These are phyloP conservation scores for Carex myosuroides DNA, from an alignment of 176 grass and related monocot species.

Conservation along the genomic window DNA sequence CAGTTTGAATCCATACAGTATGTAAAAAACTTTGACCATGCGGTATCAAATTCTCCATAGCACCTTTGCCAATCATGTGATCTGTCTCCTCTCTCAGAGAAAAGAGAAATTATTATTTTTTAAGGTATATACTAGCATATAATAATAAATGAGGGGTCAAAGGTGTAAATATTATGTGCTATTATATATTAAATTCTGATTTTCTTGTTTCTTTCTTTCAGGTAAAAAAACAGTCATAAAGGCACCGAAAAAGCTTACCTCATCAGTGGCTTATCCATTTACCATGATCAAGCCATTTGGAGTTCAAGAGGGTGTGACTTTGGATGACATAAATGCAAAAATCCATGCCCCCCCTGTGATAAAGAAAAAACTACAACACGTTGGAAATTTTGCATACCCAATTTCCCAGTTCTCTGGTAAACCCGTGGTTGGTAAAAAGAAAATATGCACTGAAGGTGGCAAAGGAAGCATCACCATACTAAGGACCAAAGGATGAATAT, in stretches of 20 bases:
- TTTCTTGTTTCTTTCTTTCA: conserved; percentile 26
- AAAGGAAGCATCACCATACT: conserved; percentile 96
- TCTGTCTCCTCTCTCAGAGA: conserved; percentile 5
- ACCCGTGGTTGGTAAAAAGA: conserved; percentile 80
- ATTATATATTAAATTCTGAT: conserved; percentile 9
- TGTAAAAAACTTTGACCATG: background rate
- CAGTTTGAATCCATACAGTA: background rate
- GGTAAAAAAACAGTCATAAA: conserved; percentile 48
- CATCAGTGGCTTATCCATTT: conserved; percentile 71
- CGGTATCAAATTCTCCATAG: conserved; percentile 10
- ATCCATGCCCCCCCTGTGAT: conserved; percentile 46
- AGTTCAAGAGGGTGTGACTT: conserved; percentile 63
- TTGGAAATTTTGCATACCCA: conserved; percentile 29
- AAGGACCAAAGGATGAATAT: conserved; percentile 68
- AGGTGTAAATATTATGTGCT: background rate
- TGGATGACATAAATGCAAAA: conserved; percentile 73
- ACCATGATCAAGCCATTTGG: conserved; percentile 79
- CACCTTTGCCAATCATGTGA: background rate
- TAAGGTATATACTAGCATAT: background rate
- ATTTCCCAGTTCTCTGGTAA: conserved; percentile 87
- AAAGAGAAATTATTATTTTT: background rate
- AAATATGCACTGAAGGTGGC: conserved; percentile 75
- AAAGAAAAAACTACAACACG: conserved; percentile 27
- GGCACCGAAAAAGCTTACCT: conserved; percentile 49
- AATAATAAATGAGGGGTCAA: background rate